Conservation (phyloP, 73 alveolate genomes). For the Diophrys appendiculata region DNA sequence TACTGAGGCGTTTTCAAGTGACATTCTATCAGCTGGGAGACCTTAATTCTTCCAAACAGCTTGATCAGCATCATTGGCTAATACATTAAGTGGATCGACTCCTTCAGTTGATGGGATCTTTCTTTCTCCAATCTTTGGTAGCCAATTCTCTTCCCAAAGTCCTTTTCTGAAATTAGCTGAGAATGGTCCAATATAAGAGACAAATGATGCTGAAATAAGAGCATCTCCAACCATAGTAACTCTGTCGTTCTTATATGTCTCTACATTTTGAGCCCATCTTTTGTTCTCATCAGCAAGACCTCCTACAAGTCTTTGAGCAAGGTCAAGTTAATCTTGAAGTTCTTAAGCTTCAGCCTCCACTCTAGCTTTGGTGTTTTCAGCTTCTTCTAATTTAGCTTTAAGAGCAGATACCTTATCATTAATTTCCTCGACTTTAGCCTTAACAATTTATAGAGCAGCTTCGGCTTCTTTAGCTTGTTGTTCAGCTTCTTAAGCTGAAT, state of each 20-base stretch:
- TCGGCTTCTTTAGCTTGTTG: slow-evolving; percentile 84
- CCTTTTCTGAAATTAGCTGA: slow-evolving; percentile 91
- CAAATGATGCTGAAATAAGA: slow-evolving; percentile 97
- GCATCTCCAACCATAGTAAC: slow-evolving; percentile 97
- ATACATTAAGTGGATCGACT: slow-evolving; percentile 94
- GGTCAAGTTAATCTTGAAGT: slow-evolving; percentile 82
- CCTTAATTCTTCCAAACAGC: slow-evolving; percentile 99
- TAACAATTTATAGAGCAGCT: slow-evolving; percentile 90
- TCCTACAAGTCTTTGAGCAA: slow-evolving; percentile 96
- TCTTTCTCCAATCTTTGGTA: slow-evolving; percentile 78
- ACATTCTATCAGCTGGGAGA: slow-evolving; percentile 97
- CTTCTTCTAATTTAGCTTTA: slow-evolving; percentile 85
- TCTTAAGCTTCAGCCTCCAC: slow-evolving; percentile 96
- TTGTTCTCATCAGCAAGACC: slow-evolving; percentile 96
- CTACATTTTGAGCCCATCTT: slow-evolving; percentile 95
- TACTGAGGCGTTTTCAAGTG: slow-evolving; percentile 97
- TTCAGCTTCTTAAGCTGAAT: slow-evolving; percentile 93
- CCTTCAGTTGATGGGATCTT: slow-evolving; percentile 96
- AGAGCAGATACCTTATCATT: slow-evolving; percentile 90
- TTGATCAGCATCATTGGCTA: slow-evolving; percentile 94
- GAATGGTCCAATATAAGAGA: slow-evolving; percentile 98
- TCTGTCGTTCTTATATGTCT: slow-evolving; percentile 81
- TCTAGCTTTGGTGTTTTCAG: slow-evolving; percentile 85
- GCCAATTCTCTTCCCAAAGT: slow-evolving; percentile 90
- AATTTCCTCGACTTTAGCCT: slow-evolving; percentile 85